phyloP scores from a whole-genome alignment of 352 stramenopile genomes.

The Phytopythium montanum region DNA sequence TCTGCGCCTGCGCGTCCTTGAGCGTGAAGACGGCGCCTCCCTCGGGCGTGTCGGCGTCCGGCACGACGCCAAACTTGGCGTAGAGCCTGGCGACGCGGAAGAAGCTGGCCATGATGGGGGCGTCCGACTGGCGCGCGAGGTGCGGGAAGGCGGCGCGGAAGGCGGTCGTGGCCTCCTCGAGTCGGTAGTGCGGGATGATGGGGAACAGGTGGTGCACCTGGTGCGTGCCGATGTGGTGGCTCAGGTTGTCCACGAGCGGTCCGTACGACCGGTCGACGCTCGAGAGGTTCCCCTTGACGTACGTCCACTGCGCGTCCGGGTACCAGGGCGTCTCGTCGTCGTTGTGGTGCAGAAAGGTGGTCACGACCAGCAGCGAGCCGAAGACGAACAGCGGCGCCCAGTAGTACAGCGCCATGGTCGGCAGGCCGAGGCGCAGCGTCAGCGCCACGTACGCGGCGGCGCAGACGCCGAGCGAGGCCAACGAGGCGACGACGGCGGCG shows the following conservation, averaged over 20 bases:
- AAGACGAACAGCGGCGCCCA: conserved; percentile 74
- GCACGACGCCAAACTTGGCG: conserved; percentile 62
- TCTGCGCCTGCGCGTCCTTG: conserved; percentile 42
- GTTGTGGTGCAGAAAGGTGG: conserved; percentile 82
- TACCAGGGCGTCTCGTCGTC: conserved; percentile 84
- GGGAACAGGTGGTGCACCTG: conserved; percentile 86
- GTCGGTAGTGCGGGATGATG: conserved; percentile 87
- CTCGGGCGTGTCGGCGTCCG: conserved; percentile 26
- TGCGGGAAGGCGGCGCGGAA: conserved; percentile 71
- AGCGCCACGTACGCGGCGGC: conserved; percentile 33
- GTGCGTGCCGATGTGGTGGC: conserved; percentile 87
- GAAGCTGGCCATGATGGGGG: conserved; percentile 68
- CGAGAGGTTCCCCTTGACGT: conserved; percentile 82
- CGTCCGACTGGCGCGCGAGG: conserved; percentile 63
- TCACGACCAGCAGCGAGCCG: conserved; percentile 76
- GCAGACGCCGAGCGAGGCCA: conserved; percentile 41
- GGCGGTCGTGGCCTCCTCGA: conserved; percentile 52
- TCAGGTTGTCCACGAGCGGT: conserved; percentile 75
- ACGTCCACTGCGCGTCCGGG: conserved; percentile 79
- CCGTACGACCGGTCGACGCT: conserved; percentile 80
- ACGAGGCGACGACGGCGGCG: conserved; percentile 56
- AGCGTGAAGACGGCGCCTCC: conserved; percentile 63
- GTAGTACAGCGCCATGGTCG: conserved; percentile 77
- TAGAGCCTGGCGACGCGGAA: conserved; percentile 58
- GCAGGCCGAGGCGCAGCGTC: conserved; percentile 39